phyloP scores from a whole-genome alignment of 73 alveolate genomes.

The Urostyla sp. region DNA sequence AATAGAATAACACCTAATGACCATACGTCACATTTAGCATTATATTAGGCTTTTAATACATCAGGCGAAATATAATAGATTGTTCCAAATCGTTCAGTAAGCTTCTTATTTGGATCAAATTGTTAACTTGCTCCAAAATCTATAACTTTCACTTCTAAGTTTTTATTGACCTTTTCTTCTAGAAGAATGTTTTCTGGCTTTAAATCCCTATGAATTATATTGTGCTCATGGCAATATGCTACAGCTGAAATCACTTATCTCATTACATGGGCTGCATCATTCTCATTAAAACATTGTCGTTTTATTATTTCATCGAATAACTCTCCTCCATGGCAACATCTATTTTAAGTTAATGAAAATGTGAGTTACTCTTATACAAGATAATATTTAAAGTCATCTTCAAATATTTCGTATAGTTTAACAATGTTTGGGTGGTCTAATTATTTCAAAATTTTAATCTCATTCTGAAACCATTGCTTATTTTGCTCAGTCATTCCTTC shows the following conservation, averaged over 20 bases:
- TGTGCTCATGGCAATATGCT: slow-evolving; percentile 58
- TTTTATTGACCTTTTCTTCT: slow-evolving; percentile 6
- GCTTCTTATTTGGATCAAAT: slow-evolving; percentile 10
- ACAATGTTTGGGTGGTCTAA: slow-evolving; percentile 67
- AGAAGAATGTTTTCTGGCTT: slow-evolving; percentile 73
- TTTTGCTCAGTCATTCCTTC: background rate
- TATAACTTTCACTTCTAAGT: slow-evolving; percentile 60
- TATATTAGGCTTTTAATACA: slow-evolving; percentile 46
- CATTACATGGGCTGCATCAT: slow-evolving; percentile 56
- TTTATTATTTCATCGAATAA: slow-evolving; percentile 48
- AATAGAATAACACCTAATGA: slow-evolving; percentile 53
- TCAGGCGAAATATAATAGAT: slow-evolving; percentile 71
- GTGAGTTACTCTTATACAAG: slow-evolving; percentile 54
- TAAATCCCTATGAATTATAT: slow-evolving; percentile 71
- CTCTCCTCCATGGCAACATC: slow-evolving; percentile 59
- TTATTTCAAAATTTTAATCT: slow-evolving; percentile 40
- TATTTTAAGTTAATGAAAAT: background rate
- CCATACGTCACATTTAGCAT: slow-evolving; percentile 67
- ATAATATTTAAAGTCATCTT: slow-evolving; percentile 26
- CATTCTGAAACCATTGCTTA: slow-evolving; percentile 7
- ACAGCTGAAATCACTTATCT: slow-evolving; percentile 53
- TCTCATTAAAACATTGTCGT: slow-evolving; percentile 35
- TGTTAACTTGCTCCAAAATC: slow-evolving; percentile 69
- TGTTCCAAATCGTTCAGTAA: slow-evolving; percentile 65
- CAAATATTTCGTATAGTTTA: slow-evolving; percentile 53